A percentile compares a stretch with the other conserved stretches of the same genome.
phyloP scores from a whole-genome alignment of 208 protist species.

The Crithidia bombi region DNA sequence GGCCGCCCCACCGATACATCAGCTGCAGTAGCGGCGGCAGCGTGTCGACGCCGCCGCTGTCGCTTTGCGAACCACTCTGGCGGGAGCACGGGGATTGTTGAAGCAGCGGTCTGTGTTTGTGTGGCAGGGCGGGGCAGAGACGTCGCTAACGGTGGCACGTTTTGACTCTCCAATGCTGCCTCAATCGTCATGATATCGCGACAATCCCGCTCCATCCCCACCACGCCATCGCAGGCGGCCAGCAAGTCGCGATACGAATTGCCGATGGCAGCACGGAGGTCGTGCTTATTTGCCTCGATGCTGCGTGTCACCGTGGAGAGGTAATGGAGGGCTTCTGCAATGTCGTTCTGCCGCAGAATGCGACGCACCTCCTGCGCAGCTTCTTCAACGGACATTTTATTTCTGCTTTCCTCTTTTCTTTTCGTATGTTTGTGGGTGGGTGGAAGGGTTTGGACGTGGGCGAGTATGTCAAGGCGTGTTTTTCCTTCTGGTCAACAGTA shows the following conservation, averaged over 20 bases:
- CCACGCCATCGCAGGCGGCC: constrained; percentile 59
- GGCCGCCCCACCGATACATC: not conserved
- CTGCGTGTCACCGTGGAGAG: constrained; percentile 53
- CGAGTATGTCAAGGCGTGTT: too few species aligned
- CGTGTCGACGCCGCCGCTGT: constrained; percentile 3
- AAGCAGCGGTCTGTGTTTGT: not conserved
- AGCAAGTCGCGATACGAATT: constrained; percentile 64
- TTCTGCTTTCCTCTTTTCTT: not conserved
- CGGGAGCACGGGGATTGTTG: constrained; percentile 1
- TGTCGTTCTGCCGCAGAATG: constrained; percentile 65
- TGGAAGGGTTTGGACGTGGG: too few species aligned
- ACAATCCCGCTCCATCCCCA: constrained; percentile 56
- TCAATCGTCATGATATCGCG: constrained; percentile 44
- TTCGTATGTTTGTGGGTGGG: not conserved
- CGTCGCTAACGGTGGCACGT: not conserved
- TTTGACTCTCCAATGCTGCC: constrained; percentile 10
- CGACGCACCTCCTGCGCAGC: constrained; percentile 64
- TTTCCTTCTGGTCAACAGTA: too few species aligned
- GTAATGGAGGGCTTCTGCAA: constrained; percentile 56
- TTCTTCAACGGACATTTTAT: constrained; percentile 39
- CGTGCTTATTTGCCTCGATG: constrained; percentile 59
- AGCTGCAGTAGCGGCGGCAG: not conserved
- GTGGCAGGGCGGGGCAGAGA: not conserved
- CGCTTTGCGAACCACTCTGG: constrained; percentile 18
- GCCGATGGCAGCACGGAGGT: constrained; percentile 55